These are phyloP conservation scores for Coniochaeta hoffmannii DNA, from an alignment of 2,329 filamentous ascomycete genomes.

Conservation along the genomic window DNA sequence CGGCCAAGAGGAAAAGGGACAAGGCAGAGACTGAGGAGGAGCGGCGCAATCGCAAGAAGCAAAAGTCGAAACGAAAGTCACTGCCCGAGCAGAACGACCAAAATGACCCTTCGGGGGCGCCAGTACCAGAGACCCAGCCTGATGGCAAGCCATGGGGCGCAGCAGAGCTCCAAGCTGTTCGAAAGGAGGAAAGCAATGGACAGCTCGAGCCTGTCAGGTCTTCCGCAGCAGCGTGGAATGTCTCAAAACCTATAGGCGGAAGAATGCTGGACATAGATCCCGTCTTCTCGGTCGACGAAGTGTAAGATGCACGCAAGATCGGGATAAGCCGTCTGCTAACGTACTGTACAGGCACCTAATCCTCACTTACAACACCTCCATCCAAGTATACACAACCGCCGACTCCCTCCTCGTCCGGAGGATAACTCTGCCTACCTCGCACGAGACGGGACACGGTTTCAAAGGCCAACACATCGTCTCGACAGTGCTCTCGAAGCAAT, in stretches of 20 bases:
- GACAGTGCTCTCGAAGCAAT: constrained; percentile 30
- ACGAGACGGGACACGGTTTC: constrained; percentile 18
- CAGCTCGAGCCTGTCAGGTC: constrained; percentile 1
- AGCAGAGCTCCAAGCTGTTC: background rate
- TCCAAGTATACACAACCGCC: constrained; percentile 73
- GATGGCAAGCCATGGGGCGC: too few species aligned
- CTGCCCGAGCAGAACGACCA: background rate
- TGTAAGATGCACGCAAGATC: constrained; percentile 32
- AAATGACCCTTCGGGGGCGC: background rate
- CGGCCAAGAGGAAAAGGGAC: constrained; percentile 12
- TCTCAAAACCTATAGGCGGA: constrained; percentile 59
- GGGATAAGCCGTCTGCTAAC: constrained; percentile 16
- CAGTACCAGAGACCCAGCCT: background rate
- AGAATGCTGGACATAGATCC: constrained; percentile 59
- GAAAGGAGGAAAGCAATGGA: background rate
- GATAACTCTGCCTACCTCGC: constrained; percentile 41
- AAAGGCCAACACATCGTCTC: constrained; percentile 29
- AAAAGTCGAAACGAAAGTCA: constrained; percentile 8
- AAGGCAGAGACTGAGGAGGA: constrained; percentile 10
- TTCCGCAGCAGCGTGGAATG: constrained; percentile 40
- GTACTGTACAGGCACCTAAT: constrained; percentile 62
- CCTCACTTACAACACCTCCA: constrained; percentile 62
- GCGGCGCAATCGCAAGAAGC: constrained; percentile 9
- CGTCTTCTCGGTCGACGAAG: constrained; percentile 53
- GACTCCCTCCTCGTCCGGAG: constrained; percentile 73